Evolutionary conservation across 176 grass and related monocot species (phyloP).

Genomic region (Cenchrus americanus): DNA sequence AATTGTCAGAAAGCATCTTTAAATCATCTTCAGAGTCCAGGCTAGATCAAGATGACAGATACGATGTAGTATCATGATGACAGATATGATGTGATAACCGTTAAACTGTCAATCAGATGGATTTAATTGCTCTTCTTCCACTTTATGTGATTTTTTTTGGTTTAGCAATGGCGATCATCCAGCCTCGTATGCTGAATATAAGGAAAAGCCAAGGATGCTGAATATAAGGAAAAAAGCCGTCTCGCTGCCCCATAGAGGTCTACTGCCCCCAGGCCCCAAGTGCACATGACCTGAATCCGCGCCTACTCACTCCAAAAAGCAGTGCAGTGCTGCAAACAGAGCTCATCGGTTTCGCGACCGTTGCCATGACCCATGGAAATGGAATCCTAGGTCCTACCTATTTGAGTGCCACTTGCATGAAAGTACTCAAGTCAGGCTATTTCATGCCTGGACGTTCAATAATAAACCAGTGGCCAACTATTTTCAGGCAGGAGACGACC

Average conservation of each 20-base stretch:
- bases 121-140: background rate
- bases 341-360: constrained; percentile 25
- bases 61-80: background rate
- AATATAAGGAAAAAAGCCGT: constrained; percentile 1
- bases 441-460: background rate
- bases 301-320: constrained; percentile 39
- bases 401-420: background rate
- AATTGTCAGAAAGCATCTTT: constrained; percentile 4
- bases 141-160: background rate
- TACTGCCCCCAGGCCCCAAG: too few relatives aligned
- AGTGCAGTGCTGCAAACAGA: background rate
- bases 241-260: background rate
- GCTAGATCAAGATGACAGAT: constrained; percentile 4
- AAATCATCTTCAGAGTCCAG: background rate
- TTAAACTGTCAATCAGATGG: background rate
- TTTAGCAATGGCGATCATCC: background rate
- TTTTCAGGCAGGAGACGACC: background rate
- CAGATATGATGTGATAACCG: background rate
- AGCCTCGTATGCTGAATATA: background rate
- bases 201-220: background rate
- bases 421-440: background rate
- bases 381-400: constrained; percentile 41
- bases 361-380: background rate
- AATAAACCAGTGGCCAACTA: background rate
- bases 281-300: constrained; percentile 3